Base-by-base conservation (phyloP, 2,329 filamentous ascomycete species). In the Penicillium sp. region DNA sequence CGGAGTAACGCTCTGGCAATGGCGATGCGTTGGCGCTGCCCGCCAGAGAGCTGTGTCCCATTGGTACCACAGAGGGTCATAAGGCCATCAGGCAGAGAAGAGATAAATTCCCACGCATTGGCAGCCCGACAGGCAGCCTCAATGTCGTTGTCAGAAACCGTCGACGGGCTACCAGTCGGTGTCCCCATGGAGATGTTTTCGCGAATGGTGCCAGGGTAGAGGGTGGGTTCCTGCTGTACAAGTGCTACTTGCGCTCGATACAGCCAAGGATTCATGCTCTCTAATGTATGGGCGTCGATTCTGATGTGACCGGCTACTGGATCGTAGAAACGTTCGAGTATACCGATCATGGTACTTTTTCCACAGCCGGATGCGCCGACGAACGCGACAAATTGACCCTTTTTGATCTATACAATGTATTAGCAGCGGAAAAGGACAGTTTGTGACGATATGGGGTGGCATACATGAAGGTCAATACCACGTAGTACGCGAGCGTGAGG, bases 181-280 rank as follows among this genome's bases (percentile, higher is more conserved):
- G 65, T 46, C n/a, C 87, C 88, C 0, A 90, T 78, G 1, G 87
- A 72, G 52, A 91, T 84, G 64, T 91, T 91, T 59, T 92, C 88
- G 19, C 84, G 81, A 21, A 91, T 81, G 0, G 85, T 85, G 62
- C 86, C 86, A 70, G 87, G 85, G 67, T 90, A 91, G 0, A 93
- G 80, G 0, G 86, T 87, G 9, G 89, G 82, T 69, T 93, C 89
- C 72, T 93, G 89, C 4, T 88, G 85, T 0, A 93, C 89, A 0
- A 93, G 81, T 1, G 88, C 87, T 13, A 92, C 78, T 37, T 84
- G 75, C 56, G 81, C 80, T 41, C 89, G 84, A 69, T 91, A 91
- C 19, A 81, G 75, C 59, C 80, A 80, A 0, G 88, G 79, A 55
- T 87, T 83, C 52, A 91, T 70, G 1, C 79, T 70, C 1, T 77